A percentile compares a stretch with the other conserved stretches of the same genome.
These are phyloP conservation scores for Saururus chinensis DNA, from an alignment of 164 flowering plant genomes.

Conservation along the genomic window DNA sequence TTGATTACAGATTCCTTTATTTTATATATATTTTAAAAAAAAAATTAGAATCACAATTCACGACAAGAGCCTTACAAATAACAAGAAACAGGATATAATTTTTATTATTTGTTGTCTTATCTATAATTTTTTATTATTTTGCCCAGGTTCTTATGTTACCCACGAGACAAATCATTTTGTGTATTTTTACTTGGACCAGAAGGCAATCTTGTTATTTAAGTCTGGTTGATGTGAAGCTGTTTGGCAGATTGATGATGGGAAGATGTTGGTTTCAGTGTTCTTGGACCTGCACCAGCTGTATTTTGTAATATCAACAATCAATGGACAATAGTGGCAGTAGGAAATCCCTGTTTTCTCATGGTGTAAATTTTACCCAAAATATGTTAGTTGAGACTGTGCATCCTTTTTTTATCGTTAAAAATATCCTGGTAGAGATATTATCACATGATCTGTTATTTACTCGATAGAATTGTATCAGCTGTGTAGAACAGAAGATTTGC, in stretches of 20 bases:
- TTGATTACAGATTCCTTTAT: too few relatives aligned
- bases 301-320: not conserved
- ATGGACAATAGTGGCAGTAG: not conserved
- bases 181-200: slow-evolving; percentile 71
- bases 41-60: too few relatives aligned
- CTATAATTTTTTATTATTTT: not conserved
- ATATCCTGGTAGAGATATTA: not conserved
- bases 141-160: slow-evolving; percentile 77
- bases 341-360: not conserved
- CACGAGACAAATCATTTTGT: slow-evolving; percentile 87
- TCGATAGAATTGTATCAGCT: not conserved
- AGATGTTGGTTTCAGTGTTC: not conserved
- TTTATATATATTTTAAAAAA: too few relatives aligned
- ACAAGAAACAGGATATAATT: too few relatives aligned
- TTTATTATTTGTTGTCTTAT: not conserved
- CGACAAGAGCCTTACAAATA: too few relatives aligned
- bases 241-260: slow-evolving; percentile 2
- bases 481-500: not conserved
- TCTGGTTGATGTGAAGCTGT: slow-evolving; percentile 49
- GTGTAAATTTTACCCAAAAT: not conserved
- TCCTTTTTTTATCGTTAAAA: not conserved
- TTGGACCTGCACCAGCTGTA: not conserved
- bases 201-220: slow-evolving; percentile 83
- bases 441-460: too few relatives aligned
- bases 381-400: not conserved